Conservation (phyloP, 2,329 filamentous ascomycete species). For the Xylariaceae sp. region DNA sequence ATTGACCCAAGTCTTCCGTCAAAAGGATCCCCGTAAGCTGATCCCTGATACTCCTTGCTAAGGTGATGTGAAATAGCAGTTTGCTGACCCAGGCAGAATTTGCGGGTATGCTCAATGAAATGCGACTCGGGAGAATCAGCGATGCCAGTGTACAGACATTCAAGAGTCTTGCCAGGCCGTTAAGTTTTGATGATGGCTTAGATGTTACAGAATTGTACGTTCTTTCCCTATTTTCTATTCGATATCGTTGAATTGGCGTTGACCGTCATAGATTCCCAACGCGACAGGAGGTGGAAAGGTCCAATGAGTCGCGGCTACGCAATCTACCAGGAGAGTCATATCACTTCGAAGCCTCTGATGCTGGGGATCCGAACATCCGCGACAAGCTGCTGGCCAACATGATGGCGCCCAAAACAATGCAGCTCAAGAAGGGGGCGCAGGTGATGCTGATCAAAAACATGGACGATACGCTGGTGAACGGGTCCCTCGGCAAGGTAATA, state of each 20-base stretch:
- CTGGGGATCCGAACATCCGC: slow-evolving; percentile 66
- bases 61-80: background rate
- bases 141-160: slow-evolving; percentile 75
- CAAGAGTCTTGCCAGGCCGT: slow-evolving; percentile 64
- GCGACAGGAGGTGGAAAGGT: slow-evolving; percentile 79
- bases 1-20: slow-evolving; percentile 91
- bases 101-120: slow-evolving; percentile 94
- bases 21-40: slow-evolving; percentile 68
- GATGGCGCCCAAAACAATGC: slow-evolving; percentile 81
- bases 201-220: slow-evolving; percentile 78
- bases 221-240: background rate
- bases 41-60: background rate
- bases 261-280: slow-evolving; percentile 67
- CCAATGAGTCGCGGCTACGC: slow-evolving; percentile 72
- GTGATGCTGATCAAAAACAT: slow-evolving; percentile 99
- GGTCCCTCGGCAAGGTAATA: slow-evolving; percentile 81
- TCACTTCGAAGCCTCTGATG: slow-evolving; percentile 70
- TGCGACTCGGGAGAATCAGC: slow-evolving; percentile 82
- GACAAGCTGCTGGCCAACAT: slow-evolving; percentile 81
- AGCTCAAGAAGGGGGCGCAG: slow-evolving; percentile 86
- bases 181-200: slow-evolving; percentile 69
- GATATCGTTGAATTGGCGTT: slow-evolving; percentile 6
- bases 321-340: slow-evolving; percentile 65
- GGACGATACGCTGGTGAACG: slow-evolving; percentile 90
- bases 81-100: slow-evolving; percentile 53